A percentile compares a stretch with the other conserved stretches of the same genome.
phyloP scores from a whole-genome alignment of 108 stramenopile species.

The Fragilariopsis cylindrus region DNA sequence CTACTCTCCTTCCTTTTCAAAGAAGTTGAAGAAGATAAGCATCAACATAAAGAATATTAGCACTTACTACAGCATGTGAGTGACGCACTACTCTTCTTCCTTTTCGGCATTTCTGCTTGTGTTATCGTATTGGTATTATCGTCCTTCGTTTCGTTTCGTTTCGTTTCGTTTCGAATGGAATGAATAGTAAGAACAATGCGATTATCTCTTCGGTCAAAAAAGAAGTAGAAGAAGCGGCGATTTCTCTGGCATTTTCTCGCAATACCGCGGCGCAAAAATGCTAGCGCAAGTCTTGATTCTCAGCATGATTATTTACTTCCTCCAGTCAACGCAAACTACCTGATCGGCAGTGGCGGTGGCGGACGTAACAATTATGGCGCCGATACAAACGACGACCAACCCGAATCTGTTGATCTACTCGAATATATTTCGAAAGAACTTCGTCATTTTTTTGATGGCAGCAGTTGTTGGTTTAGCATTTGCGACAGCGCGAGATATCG shows the following conservation, averaged over 20 bases:
- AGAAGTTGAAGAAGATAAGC: too few relatives aligned
- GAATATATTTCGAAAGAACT: constrained; percentile 56
- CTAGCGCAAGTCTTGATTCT: constrained; percentile 81
- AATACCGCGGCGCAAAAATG: constrained; percentile 49
- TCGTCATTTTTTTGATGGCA: constrained; percentile 54
- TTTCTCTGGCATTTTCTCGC: too few relatives aligned
- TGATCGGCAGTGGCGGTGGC: neutral
- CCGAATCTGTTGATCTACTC: constrained; percentile 34
- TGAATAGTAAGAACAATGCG: neutral
- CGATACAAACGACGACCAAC: constrained; percentile 4
- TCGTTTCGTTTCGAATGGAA: neutral
- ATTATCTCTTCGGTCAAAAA: constrained; percentile 11
- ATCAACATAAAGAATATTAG: too few relatives aligned
- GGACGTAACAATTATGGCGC: neutral
- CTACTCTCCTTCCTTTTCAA: too few relatives aligned
- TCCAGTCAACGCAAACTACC: neutral
- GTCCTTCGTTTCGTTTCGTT: neutral
- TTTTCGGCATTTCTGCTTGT: too few relatives aligned
- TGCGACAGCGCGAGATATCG: constrained; percentile 71
- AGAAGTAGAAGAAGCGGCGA: too few relatives aligned
- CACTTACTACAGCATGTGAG: too few relatives aligned
- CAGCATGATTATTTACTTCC: constrained; percentile 34
- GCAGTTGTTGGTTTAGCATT: constrained; percentile 82
- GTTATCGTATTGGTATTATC: too few relatives aligned
- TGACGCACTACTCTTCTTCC: too few relatives aligned